Evolutionary conservation across 2,329 filamentous ascomycete species (phyloP), one percentile per base, ranked within the genome.

Genomic region (Sarocladium brachiariae): DNA sequence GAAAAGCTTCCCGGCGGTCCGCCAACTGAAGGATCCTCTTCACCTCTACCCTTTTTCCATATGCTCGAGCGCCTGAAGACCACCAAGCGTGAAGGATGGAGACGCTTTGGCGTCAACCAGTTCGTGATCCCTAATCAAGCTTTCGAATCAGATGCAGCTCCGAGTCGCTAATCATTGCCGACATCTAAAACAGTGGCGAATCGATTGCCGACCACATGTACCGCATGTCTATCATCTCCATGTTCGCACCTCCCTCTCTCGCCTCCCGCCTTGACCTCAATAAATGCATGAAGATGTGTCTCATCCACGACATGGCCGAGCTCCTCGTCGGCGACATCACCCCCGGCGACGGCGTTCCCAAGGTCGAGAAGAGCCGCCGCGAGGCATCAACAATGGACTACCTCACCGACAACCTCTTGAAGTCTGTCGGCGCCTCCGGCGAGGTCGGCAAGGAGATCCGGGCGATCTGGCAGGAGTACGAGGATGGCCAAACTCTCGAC

Each of bases 131-230:
- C 14, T 11, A 18, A 6, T 16, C n/a, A 33, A 33, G 19, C 25
- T 27, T 37, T 37, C 18, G 25, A 21, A 24, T 27, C 63, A n/a
- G n/a, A n/a, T n/a, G n/a, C n/a, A 38, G 63, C 41, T 7, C 30
- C 1, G 16, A 3, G 18, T 25, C 2, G 2, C 6, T 54, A 55
- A 21, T 2, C 3, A 31, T 10, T 18, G 24, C 27, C 27, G 13
- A 25, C 16, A 23, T 13, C 1, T 10, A 7, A 6, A 23, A 5
- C 55, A 83, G 78, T 52, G 87, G 89, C 65, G 93, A 99, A 69
- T 95, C 89, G 2, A 96, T 99, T 63, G 80, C 89, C 50, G 93
- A 99, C 72, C 93, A 99, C 77, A 99, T 99, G 93, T 99, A 97
- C 71, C 90, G 93, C 70, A 99, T 99, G 93, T 89, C 91, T 47